Evolutionary conservation across 148 eudicot species (phyloP), one percentile per base, ranked within the genome.

Genomic region (Nepenthes gracilis): DNA sequence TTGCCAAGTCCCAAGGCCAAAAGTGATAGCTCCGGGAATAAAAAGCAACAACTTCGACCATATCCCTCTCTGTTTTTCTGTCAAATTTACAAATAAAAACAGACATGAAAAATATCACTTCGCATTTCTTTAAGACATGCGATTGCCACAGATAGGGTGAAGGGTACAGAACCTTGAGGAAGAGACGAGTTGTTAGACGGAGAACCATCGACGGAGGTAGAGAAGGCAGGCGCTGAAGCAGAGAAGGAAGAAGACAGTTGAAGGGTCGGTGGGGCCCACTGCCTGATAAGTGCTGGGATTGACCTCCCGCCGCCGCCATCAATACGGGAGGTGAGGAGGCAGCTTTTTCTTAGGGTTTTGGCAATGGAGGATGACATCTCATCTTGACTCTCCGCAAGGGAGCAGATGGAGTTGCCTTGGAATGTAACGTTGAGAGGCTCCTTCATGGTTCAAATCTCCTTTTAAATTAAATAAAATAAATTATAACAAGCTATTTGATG

Each of bases 1-100:
- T 72, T 93, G 99, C 99, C 96, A 93, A 36, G 89, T 77, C 15
- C 99, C 99, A 55, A 93, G 96, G 35, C 99, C 99, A 72, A 93
- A 93, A 57, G 91, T 67, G 36, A 89, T 78, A 49, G 82, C 95
- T 58, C 99, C 99, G 7, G 99, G 99, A 62, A 93, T 71, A 74
- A 93, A 93, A 51, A 93, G 89, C 43, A 86, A 64, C 75, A 93
- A 73, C 72, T 83, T 88, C 37, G 95, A 78, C 96, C 82, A 85
- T 75, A 68, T 67, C 54, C 86, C 77, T 59, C 73, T 70, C 57
- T 54, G 66, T 61, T 79, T 71, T 66, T 74, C 88, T 77, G 82
- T 64, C 58, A 7, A 32, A 55, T 6, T 23, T n/a, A 1, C 32
- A 12, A 52, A 52, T 4, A 64, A 15, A 71, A 5, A 58, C 32